Evolutionary conservation across 2,329 filamentous ascomycete genomes (phyloP), one percentile per base, ranked within the genome.

Genomic region (Penicillium sumatraense): DNA sequence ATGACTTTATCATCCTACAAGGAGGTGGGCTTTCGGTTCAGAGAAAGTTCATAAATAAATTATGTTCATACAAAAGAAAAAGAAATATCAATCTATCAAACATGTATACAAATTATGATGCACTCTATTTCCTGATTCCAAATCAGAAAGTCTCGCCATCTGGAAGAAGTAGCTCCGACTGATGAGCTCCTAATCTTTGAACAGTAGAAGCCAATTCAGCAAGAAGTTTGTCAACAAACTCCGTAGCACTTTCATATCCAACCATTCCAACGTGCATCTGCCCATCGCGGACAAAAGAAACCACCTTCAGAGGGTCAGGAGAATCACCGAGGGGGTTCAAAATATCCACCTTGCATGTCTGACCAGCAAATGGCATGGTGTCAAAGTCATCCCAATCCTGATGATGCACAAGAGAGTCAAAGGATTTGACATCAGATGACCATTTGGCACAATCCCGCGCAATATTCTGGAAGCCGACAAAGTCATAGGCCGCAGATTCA

Each of bases 331-430:
- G 81, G 2, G 85, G 82, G 63, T 86, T 86, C 14, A 83, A 65
- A 10, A 85, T 87, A 70, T 86, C 85, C 60, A 86, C 79, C 36
- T 74, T 73, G 64, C 72, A 79, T 44, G 51, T 60, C 2, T 61
- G 59, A 2, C 63, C 68, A 0, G 67, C 68, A 46, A 75, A 74
- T 21, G 68, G 63, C 70, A 74, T 76, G 23, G 73, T 76, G 63
- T 87, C 84, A n/a, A 86, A 83, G 64, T 86, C 84, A 51, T 83
- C 81, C 41, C 83, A 83, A 60, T 84, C 83, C 68, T 86, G 83
- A 68, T 86, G 83, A 47, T 73, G 71, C 11, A 85, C 82, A 1
- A 85, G 78, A 0, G 81, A 81, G 63, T 84, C 81, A 60, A 83
- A 85, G 73, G 79, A 83, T 50, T 71, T 62, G 7, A 62, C 61